phyloP scores from a whole-genome alignment of 345 rosid genomes.

The Euphorbia tirucalli region DNA sequence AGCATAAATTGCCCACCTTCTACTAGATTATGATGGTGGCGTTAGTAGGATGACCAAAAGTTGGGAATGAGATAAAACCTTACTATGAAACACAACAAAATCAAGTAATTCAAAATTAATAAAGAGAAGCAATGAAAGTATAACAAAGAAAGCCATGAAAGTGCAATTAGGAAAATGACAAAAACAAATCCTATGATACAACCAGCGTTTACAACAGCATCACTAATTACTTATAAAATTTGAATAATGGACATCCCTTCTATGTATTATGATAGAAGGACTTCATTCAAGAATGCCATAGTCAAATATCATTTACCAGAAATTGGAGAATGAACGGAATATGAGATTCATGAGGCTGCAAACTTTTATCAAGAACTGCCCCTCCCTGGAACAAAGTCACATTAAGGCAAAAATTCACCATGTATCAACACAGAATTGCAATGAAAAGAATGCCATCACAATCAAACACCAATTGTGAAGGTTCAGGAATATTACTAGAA shows the following conservation, averaged over 20 bases:
- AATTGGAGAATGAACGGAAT: conserved; percentile 90
- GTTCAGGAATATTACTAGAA: conserved; percentile 48
- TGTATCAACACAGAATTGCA: not conserved
- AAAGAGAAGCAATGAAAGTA: too few relatives aligned
- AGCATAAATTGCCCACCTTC: not conserved
- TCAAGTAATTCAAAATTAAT: not conserved
- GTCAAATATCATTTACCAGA: conserved; percentile 46
- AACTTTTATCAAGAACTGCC: conserved; percentile 59
- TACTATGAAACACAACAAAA: not conserved
- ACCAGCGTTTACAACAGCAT: not conserved
- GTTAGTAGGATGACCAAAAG: not conserved
- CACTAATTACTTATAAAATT: not conserved
- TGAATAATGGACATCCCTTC: not conserved
- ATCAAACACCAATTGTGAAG: not conserved
- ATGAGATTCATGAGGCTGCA: conserved; percentile 96
- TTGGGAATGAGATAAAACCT: not conserved
- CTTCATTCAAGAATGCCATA: not conserved
- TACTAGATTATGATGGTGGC: not conserved
- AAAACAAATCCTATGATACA: not conserved
- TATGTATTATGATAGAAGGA: not conserved
- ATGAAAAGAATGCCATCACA: not conserved
- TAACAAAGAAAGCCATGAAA: not conserved
- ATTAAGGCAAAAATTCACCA: not conserved
- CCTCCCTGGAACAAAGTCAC: conserved; percentile 56
- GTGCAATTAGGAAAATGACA: too few relatives aligned